phyloP scores from a whole-genome alignment of 1,284 basidiomycete genomes.

The Tausonia pullulans region DNA sequence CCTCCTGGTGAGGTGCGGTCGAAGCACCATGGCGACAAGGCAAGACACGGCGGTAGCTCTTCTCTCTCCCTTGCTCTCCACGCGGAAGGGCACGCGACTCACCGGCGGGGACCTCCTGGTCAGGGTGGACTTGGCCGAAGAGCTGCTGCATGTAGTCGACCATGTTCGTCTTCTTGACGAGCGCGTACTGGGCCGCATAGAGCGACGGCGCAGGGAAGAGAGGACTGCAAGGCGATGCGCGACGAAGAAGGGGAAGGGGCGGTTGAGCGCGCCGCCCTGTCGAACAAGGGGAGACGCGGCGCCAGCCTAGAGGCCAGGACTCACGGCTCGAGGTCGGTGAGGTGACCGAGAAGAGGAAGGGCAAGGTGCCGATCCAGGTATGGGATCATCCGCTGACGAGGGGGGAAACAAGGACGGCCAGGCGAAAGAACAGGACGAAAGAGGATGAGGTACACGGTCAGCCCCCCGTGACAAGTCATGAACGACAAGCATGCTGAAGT shows the following conservation, averaged over 20 bases:
- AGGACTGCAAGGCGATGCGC: conserved; percentile 19
- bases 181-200: conserved; percentile 82
- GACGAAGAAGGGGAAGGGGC: neutral
- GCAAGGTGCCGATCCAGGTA: conserved; percentile 90
- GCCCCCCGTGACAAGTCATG: neutral
- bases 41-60: neutral
- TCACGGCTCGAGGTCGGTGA: conserved; percentile 48
- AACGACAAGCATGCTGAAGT: neutral
- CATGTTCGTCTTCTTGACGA: conserved; percentile 94
- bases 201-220: conserved; percentile 66
- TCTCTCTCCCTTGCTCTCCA: neutral
- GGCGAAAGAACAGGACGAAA: neutral
- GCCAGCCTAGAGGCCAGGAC: neutral
- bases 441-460: neutral
- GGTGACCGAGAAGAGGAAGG: conserved; percentile 80
- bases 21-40: neutral
- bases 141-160: conserved; percentile 75
- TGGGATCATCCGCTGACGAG: conserved; percentile 70
- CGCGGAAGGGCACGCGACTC: conserved; percentile 20
- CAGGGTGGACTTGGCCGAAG: conserved; percentile 64
- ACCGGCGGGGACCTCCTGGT: conserved; percentile 56
- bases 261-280: neutral
- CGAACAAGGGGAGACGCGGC: neutral
- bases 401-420: conserved; percentile 12
- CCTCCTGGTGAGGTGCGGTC: neutral